Evolutionary conservation across 108 stramenopile genomes (phyloP).

Genomic region (Fragilariopsis cylindrus): DNA sequence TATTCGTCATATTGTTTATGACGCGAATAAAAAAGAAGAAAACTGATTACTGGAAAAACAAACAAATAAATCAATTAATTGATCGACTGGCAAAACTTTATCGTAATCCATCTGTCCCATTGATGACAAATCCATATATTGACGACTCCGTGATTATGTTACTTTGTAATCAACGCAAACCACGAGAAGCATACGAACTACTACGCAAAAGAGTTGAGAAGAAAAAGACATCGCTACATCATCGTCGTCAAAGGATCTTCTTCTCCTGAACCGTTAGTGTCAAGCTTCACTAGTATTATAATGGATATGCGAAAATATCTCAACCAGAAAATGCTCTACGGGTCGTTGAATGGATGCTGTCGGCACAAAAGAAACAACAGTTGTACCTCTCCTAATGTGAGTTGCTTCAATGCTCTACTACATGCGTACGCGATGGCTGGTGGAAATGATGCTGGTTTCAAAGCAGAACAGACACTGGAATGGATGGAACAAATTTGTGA

Average conservation of each 20-base stretch:
- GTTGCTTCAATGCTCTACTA: slow-evolving; percentile 39
- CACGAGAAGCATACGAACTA: slow-evolving; percentile 21
- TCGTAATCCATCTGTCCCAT: slow-evolving; percentile 26
- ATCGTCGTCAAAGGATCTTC: neutral
- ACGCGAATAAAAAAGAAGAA: slow-evolving; percentile 16
- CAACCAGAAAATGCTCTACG: slow-evolving; percentile 23
- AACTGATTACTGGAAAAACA: neutral
- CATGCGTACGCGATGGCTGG: slow-evolving; percentile 37
- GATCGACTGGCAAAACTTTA: slow-evolving; percentile 19
- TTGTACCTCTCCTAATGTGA: slow-evolving; percentile 29
- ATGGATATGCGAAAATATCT: slow-evolving; percentile 29
- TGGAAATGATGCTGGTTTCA: slow-evolving; percentile 29
- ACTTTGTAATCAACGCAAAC: slow-evolving; percentile 26
- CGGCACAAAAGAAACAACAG: neutral
- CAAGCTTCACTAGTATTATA: slow-evolving; percentile 23
- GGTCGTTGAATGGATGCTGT: slow-evolving; percentile 41
- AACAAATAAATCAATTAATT: slow-evolving; percentile 21
- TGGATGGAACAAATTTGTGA: slow-evolving; percentile 30
- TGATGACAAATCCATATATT: slow-evolving; percentile 18
- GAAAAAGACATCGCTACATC: neutral
- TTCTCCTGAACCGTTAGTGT: neutral
- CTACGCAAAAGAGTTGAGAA: slow-evolving; percentile 19
- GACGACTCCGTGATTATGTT: slow-evolving; percentile 31
- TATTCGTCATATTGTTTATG: slow-evolving; percentile 9
- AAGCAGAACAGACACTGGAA: slow-evolving; percentile 36